Evolutionary conservation across 179 eudicot genomes (phyloP).

Genomic region (Beta lomatogona): DNA sequence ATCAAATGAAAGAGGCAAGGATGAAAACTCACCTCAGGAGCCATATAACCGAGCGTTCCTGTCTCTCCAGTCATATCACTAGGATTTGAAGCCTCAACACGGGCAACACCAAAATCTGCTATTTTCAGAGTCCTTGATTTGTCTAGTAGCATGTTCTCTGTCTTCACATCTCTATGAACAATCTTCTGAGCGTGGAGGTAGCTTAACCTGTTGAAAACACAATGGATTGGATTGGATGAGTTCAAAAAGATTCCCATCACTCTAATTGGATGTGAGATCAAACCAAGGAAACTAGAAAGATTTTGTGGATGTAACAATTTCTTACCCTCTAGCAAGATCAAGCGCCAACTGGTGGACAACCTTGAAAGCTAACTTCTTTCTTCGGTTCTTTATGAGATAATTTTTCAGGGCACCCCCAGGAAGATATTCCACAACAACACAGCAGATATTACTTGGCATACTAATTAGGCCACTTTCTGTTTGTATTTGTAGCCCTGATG

Average conservation of each 20-base stretch:
- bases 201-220: slow-evolving; percentile 62
- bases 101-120: slow-evolving; percentile 98
- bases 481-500: slow-evolving; percentile 79
- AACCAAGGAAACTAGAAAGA: background rate
- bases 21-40: slow-evolving; percentile 73
- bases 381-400: slow-evolving; percentile 87
- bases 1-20: background rate
- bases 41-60: slow-evolving; percentile 99
- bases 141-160: slow-evolving; percentile 95
- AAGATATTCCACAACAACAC: slow-evolving; percentile 96
- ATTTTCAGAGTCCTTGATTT: slow-evolving; percentile 84
- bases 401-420: slow-evolving; percentile 92
- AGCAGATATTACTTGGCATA: slow-evolving; percentile 93
- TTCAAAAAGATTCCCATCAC: background rate
- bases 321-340: slow-evolving; percentile 97
- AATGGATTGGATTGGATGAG: slow-evolving; percentile 7
- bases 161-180: slow-evolving; percentile 97
- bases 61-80: slow-evolving; percentile 99
- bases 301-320: slow-evolving; percentile 1
- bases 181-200: slow-evolving; percentile 95
- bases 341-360: slow-evolving; percentile 94
- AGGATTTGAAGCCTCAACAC: slow-evolving; percentile 97
- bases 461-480: slow-evolving; percentile 83
- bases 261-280: background rate
- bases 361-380: slow-evolving; percentile 88